Base-by-base conservation (phyloP, 2,329 filamentous ascomycete species). In the Aspergillus uvarum region DNA sequence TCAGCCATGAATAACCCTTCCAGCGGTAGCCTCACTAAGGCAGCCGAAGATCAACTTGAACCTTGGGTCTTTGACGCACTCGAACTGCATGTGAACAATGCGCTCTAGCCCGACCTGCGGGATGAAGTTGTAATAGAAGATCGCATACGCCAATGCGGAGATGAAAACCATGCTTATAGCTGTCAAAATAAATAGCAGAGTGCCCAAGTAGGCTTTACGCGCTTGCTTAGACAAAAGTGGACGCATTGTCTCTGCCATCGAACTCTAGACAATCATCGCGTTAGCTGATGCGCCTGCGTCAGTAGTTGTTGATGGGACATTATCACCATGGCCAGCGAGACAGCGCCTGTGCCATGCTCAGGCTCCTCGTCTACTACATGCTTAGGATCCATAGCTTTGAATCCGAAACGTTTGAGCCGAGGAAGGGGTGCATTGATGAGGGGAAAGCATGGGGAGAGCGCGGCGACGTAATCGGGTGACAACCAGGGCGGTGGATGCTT, bases 111-210 rank as follows among this genome's bases (percentile, higher is more conserved):
- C 85, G 64, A 88, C 84, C 55, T 85, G 82, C 0, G 89, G 89
- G 22, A 91, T 84, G 75, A 87, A 90, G 62, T 82, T 83, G 74
- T 83, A 82, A 78, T 91, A 91, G 77, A 91, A 90, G 19, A 87
- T 76, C 38, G 80, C 79, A 71, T 90, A 91, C 35, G 87, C 86
- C 44, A 85, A 70, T 6, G 82, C 75, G 5, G 88, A 87, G 21
- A 86, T 73, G 42, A 78, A 80, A 48, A 89, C 76, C 54, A 91
- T 81, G 47, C 83, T 64, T 16, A 82, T 65, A 3, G 83, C 82
- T 22, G 86, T 80, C 54, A 77, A 65, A 50, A 83, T 70, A 64
- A 87, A 77, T 24, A 89, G 79, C 14, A 82, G 64, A 14, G 81
- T 85, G 60, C 84, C 85, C 51, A 91, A 73, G 71, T 90, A 91